Base-by-base conservation (phyloP, 805 yeast species). In the Lipomyces yamadae region DNA sequence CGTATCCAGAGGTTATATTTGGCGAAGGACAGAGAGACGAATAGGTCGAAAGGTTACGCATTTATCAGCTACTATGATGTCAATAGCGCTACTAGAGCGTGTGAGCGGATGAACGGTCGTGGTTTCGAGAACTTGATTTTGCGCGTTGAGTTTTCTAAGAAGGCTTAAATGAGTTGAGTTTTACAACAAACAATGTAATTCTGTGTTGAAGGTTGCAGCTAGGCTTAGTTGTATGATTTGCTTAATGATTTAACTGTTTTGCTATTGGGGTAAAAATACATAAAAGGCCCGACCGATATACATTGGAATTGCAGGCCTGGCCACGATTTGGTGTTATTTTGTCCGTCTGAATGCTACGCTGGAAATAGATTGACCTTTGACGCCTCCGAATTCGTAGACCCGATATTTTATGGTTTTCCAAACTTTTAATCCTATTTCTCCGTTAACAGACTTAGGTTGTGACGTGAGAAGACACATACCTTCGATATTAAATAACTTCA, bases 1-100 rank as follows among this genome's bases (percentile, higher is more conserved):
- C 74, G 86, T 81, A 81, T 85, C 66, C 86, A 85, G 75, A 89
- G 97, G 81, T 90, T 90, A 72, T 89, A 89, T 70, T 83, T 95
- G 66, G 92, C 92, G 67, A 90, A 91, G 82, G 91, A 92, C 81
- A 89, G 92, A 81, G 97, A 90, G 74, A 95, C 98, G 34, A 95
- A 97, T 72, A 89, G 88, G 79, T 90, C 97, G 56, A 90, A 92
- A 81, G 99, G 99, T 76, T 87, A 94, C 79, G 98, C 98, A 4
- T 95, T 91, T 79, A 96, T 93, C 72, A 88, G 94, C 68, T 90
- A 90, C 78, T 85, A 84, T 67, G 84, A 87, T 64, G 86, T 86
- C 76, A 78, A 79, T 65, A 81, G 81, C 72, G 99, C 98, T 56
- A 88, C 90, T 79, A 78, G 77, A 72, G 98, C 97, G 61, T 82